Base-by-base conservation (phyloP, 768 basidiomycete species). In the Amanita phalloides region DNA sequence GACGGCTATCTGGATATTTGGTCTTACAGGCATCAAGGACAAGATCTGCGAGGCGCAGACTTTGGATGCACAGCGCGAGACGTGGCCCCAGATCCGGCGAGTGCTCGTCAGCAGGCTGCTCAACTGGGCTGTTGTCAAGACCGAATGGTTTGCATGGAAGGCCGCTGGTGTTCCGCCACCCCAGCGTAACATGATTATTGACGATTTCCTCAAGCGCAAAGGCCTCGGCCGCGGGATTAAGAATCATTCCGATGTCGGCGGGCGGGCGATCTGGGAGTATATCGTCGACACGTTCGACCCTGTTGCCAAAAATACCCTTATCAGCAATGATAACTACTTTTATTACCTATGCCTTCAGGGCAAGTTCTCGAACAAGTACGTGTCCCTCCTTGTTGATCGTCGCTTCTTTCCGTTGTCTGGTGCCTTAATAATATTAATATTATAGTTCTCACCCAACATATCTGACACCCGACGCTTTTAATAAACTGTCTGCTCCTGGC, bases 101-200 rank as follows among this genome's bases (percentile, higher is more conserved):
- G 77, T 86, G 41, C 63, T 88, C 9, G 61, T 87, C 36, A 78
- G 80, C 60, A 42, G 23, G 41, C 70, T 72, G 20, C 53, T 79
- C 21, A 77, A 86, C 46, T 71, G 80, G 44, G 71, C 73, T 7
- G 65, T 84, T 50, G 68, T 83, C 55, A 69, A 73, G 60, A 75
- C 69, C 42, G 75, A 74, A 20, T 58, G 70, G 23, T 84, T 80
- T 62, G 83, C 80, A 55, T 90, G 87, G 87, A 85, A 86, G 58
- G 85, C 86, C 0, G 66, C 89, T 21, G 87, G 86, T 13, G 87
- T 90, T 3, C 86, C 87, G 3, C 66, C 73, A 55, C 83, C 84
- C 58, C 84, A 87, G 66, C 72, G 81, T 54, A 68, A 69, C 52
- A 79, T 82, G 73, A 65, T 85, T 49, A 57, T 82, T 23, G 62